Conservation (phyloP, 805 yeast species). For the Candida bentonensis region DNA sequence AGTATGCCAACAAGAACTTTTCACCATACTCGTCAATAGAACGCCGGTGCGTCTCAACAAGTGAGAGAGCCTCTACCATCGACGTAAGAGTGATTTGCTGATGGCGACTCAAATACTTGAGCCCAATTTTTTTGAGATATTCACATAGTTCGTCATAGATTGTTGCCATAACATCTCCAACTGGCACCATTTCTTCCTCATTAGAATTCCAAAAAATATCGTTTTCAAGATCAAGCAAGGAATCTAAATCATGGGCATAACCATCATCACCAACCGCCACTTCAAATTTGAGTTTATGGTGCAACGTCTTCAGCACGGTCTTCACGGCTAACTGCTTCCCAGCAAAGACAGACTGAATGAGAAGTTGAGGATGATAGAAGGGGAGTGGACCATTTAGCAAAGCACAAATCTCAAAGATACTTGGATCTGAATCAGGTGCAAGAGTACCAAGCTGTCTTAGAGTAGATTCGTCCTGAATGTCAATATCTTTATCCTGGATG, state of each 20-base stretch:
- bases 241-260: slow-evolving; percentile 28
- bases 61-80: slow-evolving; percentile 49
- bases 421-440: slow-evolving; percentile 9
- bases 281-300: slow-evolving; percentile 35
- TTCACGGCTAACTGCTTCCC: slow-evolving; percentile 45
- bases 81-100: slow-evolving; percentile 75
- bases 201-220: slow-evolving; percentile 4
- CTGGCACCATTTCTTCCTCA: slow-evolving; percentile 6
- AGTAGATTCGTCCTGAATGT: slow-evolving; percentile 38
- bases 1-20: slow-evolving; percentile 57
- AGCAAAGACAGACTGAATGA: slow-evolving; percentile 61
- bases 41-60: slow-evolving; percentile 30
- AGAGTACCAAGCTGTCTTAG: slow-evolving; percentile 40
- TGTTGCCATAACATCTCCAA: slow-evolving; percentile 14
- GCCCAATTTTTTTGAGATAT: slow-evolving; percentile 44
- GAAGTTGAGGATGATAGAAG: slow-evolving; percentile 78
- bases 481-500: slow-evolving; percentile 57
- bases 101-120: slow-evolving; percentile 79
- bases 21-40: slow-evolving; percentile 52
- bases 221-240: slow-evolving; percentile 16
- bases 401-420: slow-evolving; percentile 53
- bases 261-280: slow-evolving; percentile 1
- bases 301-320: slow-evolving; percentile 40
- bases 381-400: slow-evolving; percentile 85
- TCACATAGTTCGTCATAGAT: slow-evolving; percentile 38